These are phyloP conservation scores for Dioscorea cayenensis DNA, from an alignment of 116 monocot species.

Conservation along the genomic window DNA sequence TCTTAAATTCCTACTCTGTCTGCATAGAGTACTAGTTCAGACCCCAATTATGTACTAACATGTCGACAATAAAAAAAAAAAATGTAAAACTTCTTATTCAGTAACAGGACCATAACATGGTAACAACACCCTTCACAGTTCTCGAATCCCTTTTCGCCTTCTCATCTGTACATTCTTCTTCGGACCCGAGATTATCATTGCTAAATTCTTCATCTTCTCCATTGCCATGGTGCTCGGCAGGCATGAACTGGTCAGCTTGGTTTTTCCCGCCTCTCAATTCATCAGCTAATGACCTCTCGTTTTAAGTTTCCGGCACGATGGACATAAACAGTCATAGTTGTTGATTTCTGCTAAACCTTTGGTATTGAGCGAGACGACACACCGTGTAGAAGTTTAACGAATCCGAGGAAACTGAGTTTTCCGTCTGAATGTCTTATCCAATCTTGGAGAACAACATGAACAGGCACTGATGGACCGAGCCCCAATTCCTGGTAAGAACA, in stretches of 20 bases:
- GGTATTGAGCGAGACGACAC: conserved; percentile 24
- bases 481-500: conserved; percentile 38
- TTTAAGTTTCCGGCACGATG: background rate
- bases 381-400: conserved; percentile 56
- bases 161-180: background rate
- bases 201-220: background rate
- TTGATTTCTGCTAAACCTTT: conserved; percentile 23
- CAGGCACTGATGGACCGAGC: conserved; percentile 44
- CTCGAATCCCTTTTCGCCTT: background rate
- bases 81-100: background rate
- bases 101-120: background rate
- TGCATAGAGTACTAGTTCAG: too few species aligned
- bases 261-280: too few species aligned
- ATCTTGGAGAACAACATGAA: conserved; percentile 57
- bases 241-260: background rate
- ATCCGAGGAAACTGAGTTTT: conserved; percentile 53
- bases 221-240: background rate
- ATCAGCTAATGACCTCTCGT: background rate
- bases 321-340: background rate
- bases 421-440: conserved; percentile 61
- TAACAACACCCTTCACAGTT: background rate
- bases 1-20: too few species aligned
- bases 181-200: background rate
- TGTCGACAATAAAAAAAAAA: too few species aligned
- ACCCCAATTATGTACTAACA: too few species aligned